Conservation (phyloP, 352 stramenopile species). For the Phytophthora citricola region DNA sequence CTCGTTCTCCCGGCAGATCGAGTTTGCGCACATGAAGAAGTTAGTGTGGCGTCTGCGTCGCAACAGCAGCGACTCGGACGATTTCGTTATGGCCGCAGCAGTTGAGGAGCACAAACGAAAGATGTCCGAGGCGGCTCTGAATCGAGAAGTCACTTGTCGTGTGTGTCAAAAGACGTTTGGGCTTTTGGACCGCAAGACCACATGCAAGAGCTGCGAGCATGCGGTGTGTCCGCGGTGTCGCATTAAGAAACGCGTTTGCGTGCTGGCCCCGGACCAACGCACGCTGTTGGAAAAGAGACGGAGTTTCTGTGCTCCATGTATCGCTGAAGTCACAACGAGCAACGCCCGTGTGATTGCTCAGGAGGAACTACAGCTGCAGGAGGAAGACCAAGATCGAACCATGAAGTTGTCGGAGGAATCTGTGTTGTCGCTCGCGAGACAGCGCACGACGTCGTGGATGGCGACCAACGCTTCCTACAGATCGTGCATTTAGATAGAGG, state of each 20-base stretch:
- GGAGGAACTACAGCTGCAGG: slow-evolving; percentile 21
- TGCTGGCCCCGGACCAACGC: slow-evolving; percentile 14
- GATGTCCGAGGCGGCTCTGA: slow-evolving; percentile 17
- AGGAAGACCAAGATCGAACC: slow-evolving; percentile 7
- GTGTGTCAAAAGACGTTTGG: slow-evolving; percentile 32
- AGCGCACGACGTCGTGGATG: slow-evolving; percentile 29
- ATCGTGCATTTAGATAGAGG: slow-evolving; percentile 15
- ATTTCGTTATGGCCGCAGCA: slow-evolving; percentile 13
- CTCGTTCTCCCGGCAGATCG: slow-evolving; percentile 27
- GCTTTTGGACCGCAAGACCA: slow-evolving; percentile 30
- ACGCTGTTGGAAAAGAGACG: slow-evolving; percentile 26
- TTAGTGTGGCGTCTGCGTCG: slow-evolving; percentile 24
- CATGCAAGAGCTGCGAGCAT: slow-evolving; percentile 34
- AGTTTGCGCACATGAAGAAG: slow-evolving; percentile 42
- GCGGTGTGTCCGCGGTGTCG: slow-evolving; percentile 32
- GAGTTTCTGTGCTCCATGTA: slow-evolving; percentile 33
- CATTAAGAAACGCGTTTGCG: slow-evolving; percentile 35
- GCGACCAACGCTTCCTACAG: slow-evolving; percentile 14
- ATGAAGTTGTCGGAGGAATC: slow-evolving; percentile 8
- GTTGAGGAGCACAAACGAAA: slow-evolving; percentile 12
- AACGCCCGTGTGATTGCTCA: slow-evolving; percentile 30
- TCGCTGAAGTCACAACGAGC: slow-evolving; percentile 19
- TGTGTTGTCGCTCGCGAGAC: slow-evolving; percentile 11
- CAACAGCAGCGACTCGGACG: slow-evolving; percentile 11
- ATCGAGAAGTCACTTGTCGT: slow-evolving; percentile 11